Conservation (phyloP, 1,284 basidiomycete species). For the Papiliotrema flavescens region DNA sequence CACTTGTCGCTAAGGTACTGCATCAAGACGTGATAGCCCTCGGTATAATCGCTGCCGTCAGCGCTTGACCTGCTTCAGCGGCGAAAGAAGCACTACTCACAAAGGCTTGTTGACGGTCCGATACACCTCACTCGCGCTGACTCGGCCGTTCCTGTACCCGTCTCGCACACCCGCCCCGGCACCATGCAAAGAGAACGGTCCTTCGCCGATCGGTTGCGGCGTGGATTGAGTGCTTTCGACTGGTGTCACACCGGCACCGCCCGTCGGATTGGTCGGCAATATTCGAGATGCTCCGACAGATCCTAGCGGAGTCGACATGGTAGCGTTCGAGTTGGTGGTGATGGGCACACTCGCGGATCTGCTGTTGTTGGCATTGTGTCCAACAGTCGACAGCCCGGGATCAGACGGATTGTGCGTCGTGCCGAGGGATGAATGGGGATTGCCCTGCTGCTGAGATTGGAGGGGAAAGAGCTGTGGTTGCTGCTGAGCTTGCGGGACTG, state of each 20-base stretch:
- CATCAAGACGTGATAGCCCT: conserved; percentile 92
- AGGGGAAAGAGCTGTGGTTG: no score
- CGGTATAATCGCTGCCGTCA: conserved; percentile 65
- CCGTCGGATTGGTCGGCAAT: neutral
- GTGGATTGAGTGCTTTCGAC: no score
- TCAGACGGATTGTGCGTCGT: no score
- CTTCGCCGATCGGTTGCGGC: neutral
- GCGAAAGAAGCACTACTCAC: conserved; percentile 21
- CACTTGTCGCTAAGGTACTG: conserved; percentile 79
- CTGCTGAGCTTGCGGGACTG: no score
- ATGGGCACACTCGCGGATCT: no score
- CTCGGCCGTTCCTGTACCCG: neutral
- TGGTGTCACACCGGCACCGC: no score
- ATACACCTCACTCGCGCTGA: conserved; percentile 57
- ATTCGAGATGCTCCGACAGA: neutral
- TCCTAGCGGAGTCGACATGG: neutral
- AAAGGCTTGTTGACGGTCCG: conserved; percentile 73
- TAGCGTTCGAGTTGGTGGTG: no score
- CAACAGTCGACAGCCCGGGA: no score
- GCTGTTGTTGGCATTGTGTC: no score
- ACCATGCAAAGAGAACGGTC: neutral
- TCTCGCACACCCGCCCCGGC: neutral
- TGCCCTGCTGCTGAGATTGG: no score
- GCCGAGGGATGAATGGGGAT: no score
- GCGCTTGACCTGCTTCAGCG: neutral